These are phyloP conservation scores for Cryptococcus hybrid DNA, from an alignment of 1,284 basidiomycete species.

Conservation along the genomic window DNA sequence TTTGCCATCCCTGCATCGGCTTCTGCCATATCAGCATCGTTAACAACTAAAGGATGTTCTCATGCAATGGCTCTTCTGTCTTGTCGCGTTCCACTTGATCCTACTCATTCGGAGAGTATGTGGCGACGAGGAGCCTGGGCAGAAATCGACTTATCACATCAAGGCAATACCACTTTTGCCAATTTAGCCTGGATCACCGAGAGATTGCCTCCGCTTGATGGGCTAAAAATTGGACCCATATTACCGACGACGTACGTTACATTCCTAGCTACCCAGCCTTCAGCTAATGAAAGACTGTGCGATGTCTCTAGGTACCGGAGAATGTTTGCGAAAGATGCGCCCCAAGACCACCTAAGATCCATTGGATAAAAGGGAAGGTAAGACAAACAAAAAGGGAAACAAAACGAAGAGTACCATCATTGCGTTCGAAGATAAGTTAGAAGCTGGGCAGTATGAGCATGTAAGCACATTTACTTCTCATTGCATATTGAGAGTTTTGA, in stretches of 20 bases:
- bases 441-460: slow-evolving; percentile 80
- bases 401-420: slow-evolving; percentile 42
- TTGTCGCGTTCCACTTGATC: slow-evolving; percentile 65
- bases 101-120: slow-evolving; percentile 65
- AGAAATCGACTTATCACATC: slow-evolving; percentile 80
- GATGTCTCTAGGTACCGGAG: slow-evolving; percentile 37
- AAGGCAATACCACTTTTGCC: slow-evolving; percentile 71
- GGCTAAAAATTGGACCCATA: slow-evolving; percentile 62
- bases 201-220: slow-evolving; percentile 71
- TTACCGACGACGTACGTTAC: slow-evolving; percentile 22
- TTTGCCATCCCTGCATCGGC: slow-evolving; percentile 63
- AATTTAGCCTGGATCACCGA: slow-evolving; percentile 82
- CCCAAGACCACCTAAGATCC: slow-evolving; percentile 68
- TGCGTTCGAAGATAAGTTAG: slow-evolving; percentile 74
- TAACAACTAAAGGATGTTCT: slow-evolving; percentile 62
- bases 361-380: slow-evolving; percentile 61
- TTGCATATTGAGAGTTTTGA: not conserved
- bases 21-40: slow-evolving; percentile 56
- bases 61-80: slow-evolving; percentile 75
- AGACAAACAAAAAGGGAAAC: slow-evolving; percentile 41
- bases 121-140: slow-evolving; percentile 73
- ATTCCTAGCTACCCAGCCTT: slow-evolving; percentile 22
- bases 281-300: not conserved
- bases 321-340: slow-evolving; percentile 69
- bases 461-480: slow-evolving; percentile 19